phyloP scores from a whole-genome alignment of 495 filamentous ascomycete genomes.

The Talaromyces borbonicus region DNA sequence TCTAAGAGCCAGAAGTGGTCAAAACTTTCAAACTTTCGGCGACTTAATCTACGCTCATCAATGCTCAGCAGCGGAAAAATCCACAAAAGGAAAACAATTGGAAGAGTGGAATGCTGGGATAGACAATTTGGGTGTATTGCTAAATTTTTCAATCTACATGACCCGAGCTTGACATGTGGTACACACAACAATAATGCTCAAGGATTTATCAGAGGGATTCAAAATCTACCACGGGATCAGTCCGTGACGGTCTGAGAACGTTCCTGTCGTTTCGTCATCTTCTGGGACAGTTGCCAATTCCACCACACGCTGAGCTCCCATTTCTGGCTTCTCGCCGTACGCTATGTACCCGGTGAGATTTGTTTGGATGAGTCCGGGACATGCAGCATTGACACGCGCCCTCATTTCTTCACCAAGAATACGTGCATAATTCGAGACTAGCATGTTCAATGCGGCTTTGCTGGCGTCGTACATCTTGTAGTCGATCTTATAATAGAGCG shows the following conservation, averaged over 20 bases:
- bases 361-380: slow-evolving; percentile 8
- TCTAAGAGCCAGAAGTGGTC: not conserved
- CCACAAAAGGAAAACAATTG: not conserved
- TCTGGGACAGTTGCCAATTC: slow-evolving; percentile 3
- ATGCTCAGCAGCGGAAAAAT: not conserved
- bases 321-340: not conserved
- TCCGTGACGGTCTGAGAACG: slow-evolving; percentile 3
- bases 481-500: slow-evolving; percentile 9
- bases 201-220: too few species aligned
- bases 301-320: slow-evolving; percentile 2
- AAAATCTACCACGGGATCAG: slow-evolving; percentile 3
- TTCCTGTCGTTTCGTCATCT: slow-evolving; percentile 2
- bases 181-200: not conserved
- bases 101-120: slow-evolving; percentile 8
- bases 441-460: slow-evolving; percentile 24
- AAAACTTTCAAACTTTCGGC: not conserved
- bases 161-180: not conserved
- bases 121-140: slow-evolving; percentile 7
- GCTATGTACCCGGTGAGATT: not conserved
- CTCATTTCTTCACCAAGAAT: slow-evolving; percentile 21
- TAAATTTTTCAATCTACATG: slow-evolving; percentile 5
- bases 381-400: slow-evolving; percentile 4
- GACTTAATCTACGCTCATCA: not conserved
- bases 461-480: slow-evolving; percentile 15
- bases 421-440: slow-evolving; percentile 8